A percentile compares a stretch with the other conserved stretches of the same genome.
phyloP scores from a whole-genome alignment of 192 early-diverging fungal genomes.

The Coemansia aciculifera region DNA sequence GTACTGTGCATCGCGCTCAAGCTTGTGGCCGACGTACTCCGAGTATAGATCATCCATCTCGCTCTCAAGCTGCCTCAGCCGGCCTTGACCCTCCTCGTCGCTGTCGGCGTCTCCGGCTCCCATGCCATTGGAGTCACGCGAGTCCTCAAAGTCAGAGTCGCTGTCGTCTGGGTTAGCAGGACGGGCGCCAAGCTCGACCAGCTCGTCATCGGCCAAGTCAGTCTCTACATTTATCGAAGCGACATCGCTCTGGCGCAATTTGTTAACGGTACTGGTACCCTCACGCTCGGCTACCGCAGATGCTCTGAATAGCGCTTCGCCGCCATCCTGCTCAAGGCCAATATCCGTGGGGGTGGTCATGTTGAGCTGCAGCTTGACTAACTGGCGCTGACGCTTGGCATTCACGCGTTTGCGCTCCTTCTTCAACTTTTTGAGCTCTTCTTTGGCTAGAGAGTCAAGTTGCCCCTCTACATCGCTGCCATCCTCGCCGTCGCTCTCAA shows the following conservation, averaged over 20 bases:
- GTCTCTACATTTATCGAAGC: slow-evolving; percentile 53
- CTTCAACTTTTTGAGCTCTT: slow-evolving; percentile 50
- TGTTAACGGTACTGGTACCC: slow-evolving; percentile 29
- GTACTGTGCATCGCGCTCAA: slow-evolving; percentile 74
- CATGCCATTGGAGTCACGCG: slow-evolving; percentile 24
- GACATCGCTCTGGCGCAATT: slow-evolving; percentile 37
- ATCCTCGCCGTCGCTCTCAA: slow-evolving; percentile 42
- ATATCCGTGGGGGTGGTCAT: slow-evolving; percentile 79
- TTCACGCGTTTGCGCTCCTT: slow-evolving; percentile 65
- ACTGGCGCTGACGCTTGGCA: slow-evolving; percentile 67
- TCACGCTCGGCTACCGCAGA: slow-evolving; percentile 54
- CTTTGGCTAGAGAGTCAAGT: slow-evolving; percentile 51
- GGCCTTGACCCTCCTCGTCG: slow-evolving; percentile 60
- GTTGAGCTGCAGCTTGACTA: slow-evolving; percentile 76
- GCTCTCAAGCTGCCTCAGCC: slow-evolving; percentile 65
- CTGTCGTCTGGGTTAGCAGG: slow-evolving; percentile 32
- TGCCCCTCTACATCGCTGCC: slow-evolving; percentile 54
- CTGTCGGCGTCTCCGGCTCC: slow-evolving; percentile 42
- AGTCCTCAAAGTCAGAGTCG: slow-evolving; percentile 26
- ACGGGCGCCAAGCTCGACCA: slow-evolving; percentile 56
- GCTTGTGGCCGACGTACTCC: slow-evolving; percentile 69
- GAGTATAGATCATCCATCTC: slow-evolving; percentile 67
- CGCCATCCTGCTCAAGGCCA: slow-evolving; percentile 67
- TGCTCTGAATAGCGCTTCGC: slow-evolving; percentile 60
- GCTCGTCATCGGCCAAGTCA: slow-evolving; percentile 50